Evolutionary conservation across 345 rosid species (phyloP).

Genomic region (Angophora floribunda): DNA sequence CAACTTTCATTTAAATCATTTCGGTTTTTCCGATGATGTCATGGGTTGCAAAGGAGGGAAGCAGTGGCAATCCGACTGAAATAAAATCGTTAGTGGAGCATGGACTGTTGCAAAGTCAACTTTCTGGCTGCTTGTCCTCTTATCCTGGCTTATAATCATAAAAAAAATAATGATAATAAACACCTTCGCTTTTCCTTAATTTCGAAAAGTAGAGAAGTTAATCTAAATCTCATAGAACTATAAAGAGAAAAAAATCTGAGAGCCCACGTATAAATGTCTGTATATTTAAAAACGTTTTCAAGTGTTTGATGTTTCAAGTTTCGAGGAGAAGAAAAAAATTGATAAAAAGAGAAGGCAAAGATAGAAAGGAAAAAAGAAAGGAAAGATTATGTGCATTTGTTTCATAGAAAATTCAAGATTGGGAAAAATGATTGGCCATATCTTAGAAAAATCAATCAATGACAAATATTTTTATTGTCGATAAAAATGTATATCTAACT

Average conservation of each 20-base stretch:
- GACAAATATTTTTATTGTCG: neutral
- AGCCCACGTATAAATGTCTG: neutral
- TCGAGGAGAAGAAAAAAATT: neutral
- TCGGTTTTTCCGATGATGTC: neutral
- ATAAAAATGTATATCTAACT: neutral
- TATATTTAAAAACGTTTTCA: neutral
- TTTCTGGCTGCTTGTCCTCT: neutral
- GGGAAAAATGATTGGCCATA: neutral
- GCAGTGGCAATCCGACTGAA: neutral
- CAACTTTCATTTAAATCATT: neutral
- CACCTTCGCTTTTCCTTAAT: neutral
- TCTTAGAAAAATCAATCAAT: neutral
- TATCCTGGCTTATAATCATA: neutral
- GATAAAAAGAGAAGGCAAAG: neutral
- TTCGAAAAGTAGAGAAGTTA: neutral
- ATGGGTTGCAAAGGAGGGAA: neutral
- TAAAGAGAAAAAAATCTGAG: neutral
- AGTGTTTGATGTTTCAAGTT: neutral
- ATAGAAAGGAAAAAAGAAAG: neutral
- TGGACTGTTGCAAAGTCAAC: neutral
- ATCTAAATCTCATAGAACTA: neutral
- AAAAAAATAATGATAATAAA: neutral
- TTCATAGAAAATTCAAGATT: neutral
- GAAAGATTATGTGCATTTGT: neutral
- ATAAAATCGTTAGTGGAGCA: neutral